phyloP scores from a whole-genome alignment of 2,329 filamentous ascomycete genomes.

The Arthroderma sp. region DNA sequence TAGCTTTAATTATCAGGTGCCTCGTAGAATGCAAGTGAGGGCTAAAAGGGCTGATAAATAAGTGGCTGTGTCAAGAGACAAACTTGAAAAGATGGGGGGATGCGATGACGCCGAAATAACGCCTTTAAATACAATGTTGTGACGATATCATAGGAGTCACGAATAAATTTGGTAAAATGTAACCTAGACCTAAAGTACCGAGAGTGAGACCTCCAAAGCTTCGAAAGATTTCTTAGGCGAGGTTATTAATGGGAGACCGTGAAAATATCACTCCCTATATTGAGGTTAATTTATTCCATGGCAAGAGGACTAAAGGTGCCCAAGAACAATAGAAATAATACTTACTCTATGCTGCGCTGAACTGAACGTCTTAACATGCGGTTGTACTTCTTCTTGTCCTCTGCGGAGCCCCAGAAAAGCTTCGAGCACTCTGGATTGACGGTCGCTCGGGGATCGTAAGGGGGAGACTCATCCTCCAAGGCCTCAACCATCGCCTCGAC shows the following conservation, averaged over 20 bases:
- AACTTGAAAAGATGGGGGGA: neutral
- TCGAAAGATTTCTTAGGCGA: neutral
- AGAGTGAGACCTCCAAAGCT: neutral
- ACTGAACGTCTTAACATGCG: slow-evolving; percentile 68
- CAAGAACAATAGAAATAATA: neutral
- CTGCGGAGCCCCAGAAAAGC: slow-evolving; percentile 69
- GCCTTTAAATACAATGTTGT: neutral
- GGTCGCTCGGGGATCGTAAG: slow-evolving; percentile 78
- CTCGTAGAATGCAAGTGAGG: neutral
- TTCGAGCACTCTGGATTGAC: slow-evolving; percentile 78
- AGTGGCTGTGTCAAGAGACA: neutral
- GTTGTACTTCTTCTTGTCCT: slow-evolving; percentile 75
- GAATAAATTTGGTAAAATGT: neutral
- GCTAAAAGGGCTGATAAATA: neutral
- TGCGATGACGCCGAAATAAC: neutral
- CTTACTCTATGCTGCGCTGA: slow-evolving; percentile 33
- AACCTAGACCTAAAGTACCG: neutral
- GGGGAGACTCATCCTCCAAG: slow-evolving; percentile 76
- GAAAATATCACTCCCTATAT: neutral
- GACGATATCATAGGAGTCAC: neutral
- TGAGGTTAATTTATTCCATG: neutral
- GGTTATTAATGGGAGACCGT: neutral
- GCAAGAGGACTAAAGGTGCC: neutral
- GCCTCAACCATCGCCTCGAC: slow-evolving; percentile 70
- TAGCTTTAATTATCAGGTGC: neutral